These are phyloP conservation scores for Thermomyces lanuginosus DNA, from an alignment of 2,329 filamentous ascomycete genomes.

Conservation along the genomic window DNA sequence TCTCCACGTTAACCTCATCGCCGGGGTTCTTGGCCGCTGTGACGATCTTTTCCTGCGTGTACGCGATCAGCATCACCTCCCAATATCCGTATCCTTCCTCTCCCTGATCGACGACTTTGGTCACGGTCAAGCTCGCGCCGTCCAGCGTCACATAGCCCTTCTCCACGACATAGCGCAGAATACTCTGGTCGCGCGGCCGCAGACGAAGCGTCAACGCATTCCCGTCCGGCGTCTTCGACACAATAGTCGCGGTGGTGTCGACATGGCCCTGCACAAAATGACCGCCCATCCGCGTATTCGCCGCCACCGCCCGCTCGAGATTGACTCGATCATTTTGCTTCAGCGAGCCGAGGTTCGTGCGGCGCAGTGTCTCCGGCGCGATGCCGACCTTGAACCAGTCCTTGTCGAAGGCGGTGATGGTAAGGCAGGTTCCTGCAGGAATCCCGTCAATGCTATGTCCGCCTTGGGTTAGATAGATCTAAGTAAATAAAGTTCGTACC, in stretches of 20 bases:
- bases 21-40: constrained; percentile 62
- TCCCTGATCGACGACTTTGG: constrained; percentile 62
- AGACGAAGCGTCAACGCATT: constrained; percentile 83
- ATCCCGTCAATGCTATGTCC: not conserved
- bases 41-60: constrained; percentile 86
- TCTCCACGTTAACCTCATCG: constrained; percentile 79
- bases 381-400: constrained; percentile 75
- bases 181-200: constrained; percentile 48
- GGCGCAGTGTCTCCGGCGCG: constrained; percentile 84
- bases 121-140: constrained; percentile 86
- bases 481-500: constrained; percentile 31
- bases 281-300: constrained; percentile 87
- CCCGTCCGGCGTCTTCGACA: constrained; percentile 59
- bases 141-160: constrained; percentile 94
- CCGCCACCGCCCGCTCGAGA: constrained; percentile 81
- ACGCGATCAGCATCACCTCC: constrained; percentile 95
- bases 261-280: constrained; percentile 98
- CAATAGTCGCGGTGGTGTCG: constrained; percentile 67
- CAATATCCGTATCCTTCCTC: constrained; percentile 76
- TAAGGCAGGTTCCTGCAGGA: constrained; percentile 60
- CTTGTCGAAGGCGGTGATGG: constrained; percentile 56
- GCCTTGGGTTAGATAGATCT: not conserved
- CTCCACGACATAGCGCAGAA: constrained; percentile 80
- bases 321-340: constrained; percentile 56
- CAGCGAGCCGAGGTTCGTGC: constrained; percentile 81